Evolutionary conservation across 1,284 basidiomycete genomes (phyloP), one percentile per base, ranked within the genome.

Genomic region (Rhizopogon parksii): DNA sequence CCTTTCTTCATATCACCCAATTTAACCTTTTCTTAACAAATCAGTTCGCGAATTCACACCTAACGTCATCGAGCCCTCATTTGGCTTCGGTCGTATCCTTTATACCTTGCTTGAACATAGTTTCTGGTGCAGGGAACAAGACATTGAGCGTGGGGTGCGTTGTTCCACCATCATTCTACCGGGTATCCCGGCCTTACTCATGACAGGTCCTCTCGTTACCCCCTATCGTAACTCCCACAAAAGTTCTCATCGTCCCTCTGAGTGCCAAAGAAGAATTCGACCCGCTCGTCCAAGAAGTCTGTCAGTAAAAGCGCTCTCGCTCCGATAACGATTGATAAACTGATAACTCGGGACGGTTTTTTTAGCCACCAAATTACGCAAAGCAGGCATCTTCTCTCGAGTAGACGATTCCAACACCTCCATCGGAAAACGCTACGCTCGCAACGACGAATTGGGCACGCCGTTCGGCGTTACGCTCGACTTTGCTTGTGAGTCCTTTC

Each of bases 41-140:
- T 40, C 21, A 12, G 93, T 93, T 57, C 90, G 95, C 61, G 95
- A 97, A 71, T 98, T 82, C 70, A 92, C 85, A 45, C 95, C 95
- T 43, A 98, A 98, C 71, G 95, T 99, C 68, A 96, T 98, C 66
- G 95, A 98, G 70, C 95, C 95, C 25, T 99, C 96, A 15, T 98
- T 98, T 70, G 95, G 96, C 60, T 85, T 99, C 60, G 95, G 95
- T 52, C 91, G 95, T 53, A 97, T 99, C 64, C 78, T 98, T 45
- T 98, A 98, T 71, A 85, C 85, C 35, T 75, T 98, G 48, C 83
- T 99, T 45, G 95, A 99, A 71, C 95, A 99, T 76, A 85, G 82
- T 61, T 99, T 90, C 79, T 98, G 95, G 95, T 82, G 83, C 52
- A 83, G 95, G 66, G 94, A 93, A 65, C 85, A 92, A 64, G 92